Conservation (phyloP, 352 stramenopile genomes). For the Phytophthora crassamura region DNA sequence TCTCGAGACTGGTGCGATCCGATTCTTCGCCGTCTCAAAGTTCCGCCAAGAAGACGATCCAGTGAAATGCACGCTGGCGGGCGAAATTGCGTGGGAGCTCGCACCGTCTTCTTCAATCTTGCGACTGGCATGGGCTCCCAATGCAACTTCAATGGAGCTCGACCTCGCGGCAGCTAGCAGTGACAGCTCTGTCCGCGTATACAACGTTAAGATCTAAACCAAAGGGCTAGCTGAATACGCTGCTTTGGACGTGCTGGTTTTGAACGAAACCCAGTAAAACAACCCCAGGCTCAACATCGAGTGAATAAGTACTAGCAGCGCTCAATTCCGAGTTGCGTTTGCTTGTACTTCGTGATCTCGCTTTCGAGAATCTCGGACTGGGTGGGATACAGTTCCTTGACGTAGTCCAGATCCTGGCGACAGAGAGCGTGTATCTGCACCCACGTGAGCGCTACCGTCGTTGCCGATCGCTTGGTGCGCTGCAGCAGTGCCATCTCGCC, state of each 20-base stretch:
- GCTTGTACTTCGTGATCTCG: slow-evolving; percentile 74
- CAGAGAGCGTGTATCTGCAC: slow-evolving; percentile 78
- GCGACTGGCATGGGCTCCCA: slow-evolving; percentile 56
- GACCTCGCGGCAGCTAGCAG: slow-evolving; percentile 52
- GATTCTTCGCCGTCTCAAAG: slow-evolving; percentile 38
- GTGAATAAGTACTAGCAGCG: slow-evolving; percentile 52
- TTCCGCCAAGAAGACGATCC: not conserved
- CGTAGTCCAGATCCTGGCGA: slow-evolving; percentile 63
- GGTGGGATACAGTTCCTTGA: slow-evolving; percentile 67
- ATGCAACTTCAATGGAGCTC: not conserved
- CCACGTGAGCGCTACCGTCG: slow-evolving; percentile 72
- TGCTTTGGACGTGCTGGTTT: no score
- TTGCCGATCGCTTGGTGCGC: slow-evolving; percentile 66
- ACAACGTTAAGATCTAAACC: slow-evolving; percentile 27
- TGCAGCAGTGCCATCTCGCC: slow-evolving; percentile 80
- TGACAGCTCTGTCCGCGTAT: slow-evolving; percentile 67
- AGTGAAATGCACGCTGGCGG: slow-evolving; percentile 16
- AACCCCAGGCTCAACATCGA: no score
- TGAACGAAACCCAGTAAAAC: no score
- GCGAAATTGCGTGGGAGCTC: slow-evolving; percentile 28
- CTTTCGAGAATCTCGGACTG: slow-evolving; percentile 65
- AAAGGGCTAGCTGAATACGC: not conserved
- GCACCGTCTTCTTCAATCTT: slow-evolving; percentile 50
- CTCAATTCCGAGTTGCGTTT: slow-evolving; percentile 65
- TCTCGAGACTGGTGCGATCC: slow-evolving; percentile 62